Evolutionary conservation across 2,329 filamentous ascomycete genomes (phyloP).

Genomic region (Grosmannia clavigera): DNA sequence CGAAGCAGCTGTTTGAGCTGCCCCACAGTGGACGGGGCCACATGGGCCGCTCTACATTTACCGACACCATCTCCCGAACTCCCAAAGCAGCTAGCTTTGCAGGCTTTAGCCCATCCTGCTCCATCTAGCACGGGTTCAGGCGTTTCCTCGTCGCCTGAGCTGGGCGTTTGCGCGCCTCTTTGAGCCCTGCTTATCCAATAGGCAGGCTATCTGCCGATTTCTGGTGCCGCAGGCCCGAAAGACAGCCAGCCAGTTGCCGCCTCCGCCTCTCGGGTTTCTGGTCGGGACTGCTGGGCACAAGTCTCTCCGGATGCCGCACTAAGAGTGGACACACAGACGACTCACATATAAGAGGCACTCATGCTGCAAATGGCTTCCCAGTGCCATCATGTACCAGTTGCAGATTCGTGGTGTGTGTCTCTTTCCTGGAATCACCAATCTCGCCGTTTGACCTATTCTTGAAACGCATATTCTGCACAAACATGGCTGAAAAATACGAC

Average conservation of each 20-base stretch:
- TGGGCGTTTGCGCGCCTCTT: not conserved
- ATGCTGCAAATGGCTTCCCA: not conserved
- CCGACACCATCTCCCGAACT: slow-evolving; percentile 8
- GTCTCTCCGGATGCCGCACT: not conserved
- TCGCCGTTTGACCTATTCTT: not conserved
- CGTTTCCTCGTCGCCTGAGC: not conserved
- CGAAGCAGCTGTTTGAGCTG: not conserved
- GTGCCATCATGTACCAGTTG: not conserved
- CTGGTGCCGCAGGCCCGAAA: slow-evolving; percentile 3
- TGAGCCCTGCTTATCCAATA: not conserved
- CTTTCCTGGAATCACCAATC: not conserved
- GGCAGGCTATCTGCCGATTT: slow-evolving; percentile 3
- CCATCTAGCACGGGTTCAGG: not conserved
- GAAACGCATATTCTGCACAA: not conserved
- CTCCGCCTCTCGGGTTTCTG: not conserved
- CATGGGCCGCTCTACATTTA: slow-evolving; percentile 1
- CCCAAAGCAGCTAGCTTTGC: not conserved
- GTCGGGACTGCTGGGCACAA: not conserved
- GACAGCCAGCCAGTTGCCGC: not conserved
- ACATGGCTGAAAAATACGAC: not conserved
- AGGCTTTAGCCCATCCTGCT: not conserved
- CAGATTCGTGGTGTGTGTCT: not conserved
- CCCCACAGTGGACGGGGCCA: not conserved
- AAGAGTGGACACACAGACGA: not conserved
- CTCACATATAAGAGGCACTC: not conserved